Base-by-base conservation (phyloP, 148 eudicot species). In the Oxyria digyna region DNA sequence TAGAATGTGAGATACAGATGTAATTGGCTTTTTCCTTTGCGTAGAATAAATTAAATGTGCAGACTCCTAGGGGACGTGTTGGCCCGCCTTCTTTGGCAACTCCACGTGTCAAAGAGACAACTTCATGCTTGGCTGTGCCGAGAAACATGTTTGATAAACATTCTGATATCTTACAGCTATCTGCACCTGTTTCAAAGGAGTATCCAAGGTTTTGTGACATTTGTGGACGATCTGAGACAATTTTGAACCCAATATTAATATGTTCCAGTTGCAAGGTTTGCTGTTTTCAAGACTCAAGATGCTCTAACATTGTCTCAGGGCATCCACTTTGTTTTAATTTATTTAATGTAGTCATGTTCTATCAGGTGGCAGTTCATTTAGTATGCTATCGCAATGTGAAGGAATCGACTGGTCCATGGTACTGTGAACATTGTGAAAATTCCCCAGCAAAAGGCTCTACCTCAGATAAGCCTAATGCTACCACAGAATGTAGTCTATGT, bases 251-350 rank as follows among this genome's bases (percentile, higher is more conserved):
- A 5, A 67, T 85, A 70, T 78, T 91, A 76, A 83, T 94, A 49
- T 94, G 99, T 78, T 85, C 87, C 0, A 76, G 83, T 73, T 94
- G 99, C 90, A 94, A 90, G 99, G 99, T 94, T 63, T 66, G 59
- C 14, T 72, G 40, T 32, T 26, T 42, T 35, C 42, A 70, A 15
- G n/a, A 4, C 32, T 67, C 8, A 14, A n/a, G 15, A 21, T 12
- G 45, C 11, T 40, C 57, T 55, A 55, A 23, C 13, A 40, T 13
- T n/a, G n/a, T n/a, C n/a, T n/a, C n/a, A n/a, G n/a, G 27, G 12
- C 7, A 21, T 38, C 3, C 14, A 57, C 18, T 13, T 29, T 52
- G 38, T 15, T 73, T 69, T 7, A 5, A 37, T 65, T 71, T n/a
- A n/a, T n/a, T 74, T 35, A 66, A 72, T 27, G n/a, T 37, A 4